A percentile compares a stretch with the other conserved stretches of the same genome.
Evolutionary conservation across 495 filamentous ascomycete genomes (phyloP).

Genomic region (Penicillium bialowiezense): DNA sequence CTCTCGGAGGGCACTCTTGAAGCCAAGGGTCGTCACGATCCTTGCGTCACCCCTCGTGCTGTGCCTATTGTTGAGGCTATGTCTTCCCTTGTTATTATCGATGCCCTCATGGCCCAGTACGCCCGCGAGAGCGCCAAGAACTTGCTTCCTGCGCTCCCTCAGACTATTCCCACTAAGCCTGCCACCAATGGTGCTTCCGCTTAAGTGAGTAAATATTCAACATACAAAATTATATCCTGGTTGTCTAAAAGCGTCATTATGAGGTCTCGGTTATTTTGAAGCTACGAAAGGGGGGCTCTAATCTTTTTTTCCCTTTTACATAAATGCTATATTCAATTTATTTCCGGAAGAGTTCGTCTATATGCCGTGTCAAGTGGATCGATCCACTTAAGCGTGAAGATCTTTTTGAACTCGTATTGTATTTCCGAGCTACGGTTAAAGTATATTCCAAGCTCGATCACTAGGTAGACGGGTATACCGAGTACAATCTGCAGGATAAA

Average conservation of each 20-base stretch:
- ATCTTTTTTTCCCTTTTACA: background rate
- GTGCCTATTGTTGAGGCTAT: constrained; percentile 97
- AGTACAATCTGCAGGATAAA: no score
- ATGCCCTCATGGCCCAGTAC: constrained; percentile 86
- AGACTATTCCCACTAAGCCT: constrained; percentile 36
- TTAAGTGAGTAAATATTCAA: background rate
- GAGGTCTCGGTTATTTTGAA: background rate
- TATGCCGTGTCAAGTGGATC: background rate
- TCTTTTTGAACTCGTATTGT: no score
- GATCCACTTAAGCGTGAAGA: background rate
- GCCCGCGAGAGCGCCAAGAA: constrained; percentile 54
- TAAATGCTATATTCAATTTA: background rate
- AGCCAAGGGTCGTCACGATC: constrained; percentile 94
- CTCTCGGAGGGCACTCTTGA: constrained; percentile 73
- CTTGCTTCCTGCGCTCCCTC: constrained; percentile 38
- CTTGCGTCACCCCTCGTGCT: constrained; percentile 90
- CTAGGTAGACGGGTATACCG: no score
- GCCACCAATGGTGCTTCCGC: constrained; percentile 21
- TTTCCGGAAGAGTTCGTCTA: background rate
- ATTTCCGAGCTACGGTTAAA: no score
- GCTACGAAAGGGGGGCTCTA: background rate
- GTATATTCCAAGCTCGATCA: no score
- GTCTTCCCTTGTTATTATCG: constrained; percentile 87
- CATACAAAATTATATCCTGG: background rate
- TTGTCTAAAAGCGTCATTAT: constrained; percentile 4